Percentiles rank a stretch among this genome's conserved stretches.
These are phyloP conservation scores for Pterulicium gracile DNA, from an alignment of 1,284 basidiomycete genomes.

Conservation along the genomic window DNA sequence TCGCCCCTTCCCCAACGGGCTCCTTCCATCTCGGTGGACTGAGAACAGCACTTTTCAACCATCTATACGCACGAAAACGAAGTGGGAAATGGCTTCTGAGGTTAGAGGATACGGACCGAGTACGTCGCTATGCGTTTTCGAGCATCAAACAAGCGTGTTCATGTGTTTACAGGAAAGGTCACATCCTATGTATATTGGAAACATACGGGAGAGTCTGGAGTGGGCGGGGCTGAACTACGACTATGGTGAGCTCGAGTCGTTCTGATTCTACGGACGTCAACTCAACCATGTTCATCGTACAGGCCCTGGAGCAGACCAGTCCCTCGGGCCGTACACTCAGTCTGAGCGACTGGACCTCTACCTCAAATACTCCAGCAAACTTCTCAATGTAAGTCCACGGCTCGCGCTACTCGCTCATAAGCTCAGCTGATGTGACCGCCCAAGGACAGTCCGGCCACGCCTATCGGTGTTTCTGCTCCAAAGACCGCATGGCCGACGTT, in stretches of 20 bases:
- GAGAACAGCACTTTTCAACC: slow-evolving; percentile 92
- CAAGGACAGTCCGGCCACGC: slow-evolving; percentile 65
- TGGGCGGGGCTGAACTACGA: slow-evolving; percentile 96
- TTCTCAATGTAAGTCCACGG: slow-evolving; percentile 51
- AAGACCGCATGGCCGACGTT: slow-evolving; percentile 54
- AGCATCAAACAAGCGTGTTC: slow-evolving; percentile 49
- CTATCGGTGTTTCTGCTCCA: slow-evolving; percentile 90
- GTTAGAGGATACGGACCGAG: slow-evolving; percentile 92
- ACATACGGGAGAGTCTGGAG: slow-evolving; percentile 63
- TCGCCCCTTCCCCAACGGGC: slow-evolving; percentile 96
- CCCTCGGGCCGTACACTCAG: slow-evolving; percentile 27
- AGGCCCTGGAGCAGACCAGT: slow-evolving; percentile 42
- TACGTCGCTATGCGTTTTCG: slow-evolving; percentile 22
- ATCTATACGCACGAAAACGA: slow-evolving; percentile 74
- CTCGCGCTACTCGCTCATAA: slow-evolving; percentile 2
- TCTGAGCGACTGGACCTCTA: slow-evolving; percentile 87
- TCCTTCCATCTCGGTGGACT: slow-evolving; percentile 91
- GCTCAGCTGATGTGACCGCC: slow-evolving; percentile 1
- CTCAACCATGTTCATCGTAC: slow-evolving; percentile 7
- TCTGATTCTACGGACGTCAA: neutral
- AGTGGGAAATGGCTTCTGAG: slow-evolving; percentile 85
- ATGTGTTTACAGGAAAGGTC: slow-evolving; percentile 64
- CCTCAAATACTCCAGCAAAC: slow-evolving; percentile 55
- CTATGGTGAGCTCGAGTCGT: too few relatives aligned
- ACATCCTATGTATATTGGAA: slow-evolving; percentile 65